These are phyloP conservation scores for Xylaria sp. DNA, from an alignment of 2,329 filamentous ascomycete genomes.

Conservation along the genomic window DNA sequence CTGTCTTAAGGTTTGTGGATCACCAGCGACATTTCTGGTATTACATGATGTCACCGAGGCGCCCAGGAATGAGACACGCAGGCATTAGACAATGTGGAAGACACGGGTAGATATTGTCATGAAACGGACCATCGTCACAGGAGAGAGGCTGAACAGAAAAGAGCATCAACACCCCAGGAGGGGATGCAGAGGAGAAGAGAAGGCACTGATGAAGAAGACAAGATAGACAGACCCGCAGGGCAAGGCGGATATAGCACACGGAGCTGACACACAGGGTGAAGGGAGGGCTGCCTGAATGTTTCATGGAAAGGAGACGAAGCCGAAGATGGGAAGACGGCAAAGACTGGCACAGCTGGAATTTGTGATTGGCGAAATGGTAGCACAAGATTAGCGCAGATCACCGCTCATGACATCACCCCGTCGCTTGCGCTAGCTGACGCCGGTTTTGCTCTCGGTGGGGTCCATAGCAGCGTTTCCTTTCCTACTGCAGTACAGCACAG, in stretches of 20 bases:
- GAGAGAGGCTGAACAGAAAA: conserved; percentile 20
- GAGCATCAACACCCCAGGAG: neutral
- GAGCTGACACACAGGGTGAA: conserved; percentile 32
- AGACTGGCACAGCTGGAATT: conserved; percentile 25
- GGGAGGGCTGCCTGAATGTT: conserved; percentile 29
- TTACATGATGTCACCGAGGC: conserved; percentile 36
- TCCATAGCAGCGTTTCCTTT: conserved; percentile 13
- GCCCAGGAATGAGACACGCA: conserved; percentile 10
- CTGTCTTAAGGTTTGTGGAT: conserved; percentile 12
- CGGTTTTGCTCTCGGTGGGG: conserved; percentile 28
- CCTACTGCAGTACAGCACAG: conserved; percentile 10
- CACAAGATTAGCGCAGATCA: conserved; percentile 39
- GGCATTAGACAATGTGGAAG: conserved; percentile 2
- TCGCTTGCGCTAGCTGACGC: conserved; percentile 23
- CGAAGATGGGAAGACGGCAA: conserved; percentile 22
- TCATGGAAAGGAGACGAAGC: conserved; percentile 24
- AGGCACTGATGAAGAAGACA: neutral
- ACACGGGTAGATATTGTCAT: conserved; percentile 6
- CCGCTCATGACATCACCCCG: conserved; percentile 39
- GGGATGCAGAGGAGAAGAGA: neutral
- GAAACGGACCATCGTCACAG: conserved; percentile 8
- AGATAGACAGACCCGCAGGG: conserved; percentile 4
- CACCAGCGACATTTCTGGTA: conserved; percentile 17
- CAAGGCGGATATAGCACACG: conserved; percentile 11
- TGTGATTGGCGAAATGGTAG: conserved; percentile 37